phyloP scores from a whole-genome alignment of 1,284 basidiomycete species.

The Ustilago bromivora region DNA sequence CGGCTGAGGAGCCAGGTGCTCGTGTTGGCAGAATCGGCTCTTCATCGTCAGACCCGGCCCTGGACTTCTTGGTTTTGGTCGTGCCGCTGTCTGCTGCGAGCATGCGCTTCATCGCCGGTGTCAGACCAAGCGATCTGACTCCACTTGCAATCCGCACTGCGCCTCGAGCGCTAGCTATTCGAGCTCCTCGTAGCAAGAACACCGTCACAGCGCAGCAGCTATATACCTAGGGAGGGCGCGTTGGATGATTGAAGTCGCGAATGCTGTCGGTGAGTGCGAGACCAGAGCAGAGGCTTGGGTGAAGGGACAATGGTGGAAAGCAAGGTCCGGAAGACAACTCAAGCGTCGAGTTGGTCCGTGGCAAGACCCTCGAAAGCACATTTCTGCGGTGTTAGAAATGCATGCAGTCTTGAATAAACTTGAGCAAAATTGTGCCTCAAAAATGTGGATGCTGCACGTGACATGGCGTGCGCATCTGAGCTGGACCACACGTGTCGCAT shows the following conservation, averaged over 20 bases:
- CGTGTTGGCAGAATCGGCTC: constrained; percentile 7
- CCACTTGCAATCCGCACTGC: constrained; percentile 10
- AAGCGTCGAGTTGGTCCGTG: not conserved
- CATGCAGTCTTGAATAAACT: not conserved
- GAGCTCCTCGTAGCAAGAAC: constrained; percentile 16
- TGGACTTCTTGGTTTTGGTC: constrained; percentile 11
- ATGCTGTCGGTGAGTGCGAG: not conserved
- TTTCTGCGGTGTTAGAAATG: too few species aligned
- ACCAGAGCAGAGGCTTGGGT: not conserved
- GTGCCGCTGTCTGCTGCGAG: not conserved
- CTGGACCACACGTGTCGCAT: too few species aligned
- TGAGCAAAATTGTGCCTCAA: not conserved
- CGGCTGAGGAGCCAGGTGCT: constrained; percentile 5
- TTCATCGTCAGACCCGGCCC: constrained; percentile 22
- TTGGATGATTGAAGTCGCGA: not conserved
- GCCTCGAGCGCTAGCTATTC: constrained; percentile 7
- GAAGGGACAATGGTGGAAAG: not conserved
- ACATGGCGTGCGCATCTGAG: too few species aligned
- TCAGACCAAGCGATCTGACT: not conserved
- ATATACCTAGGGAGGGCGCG: too few species aligned
- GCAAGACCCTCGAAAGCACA: not conserved
- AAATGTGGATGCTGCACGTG: not conserved
- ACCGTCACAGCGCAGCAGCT: constrained; percentile 15
- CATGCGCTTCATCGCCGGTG: constrained; percentile 31
- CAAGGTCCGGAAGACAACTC: not conserved